phyloP scores from a whole-genome alignment of 1,284 basidiomycete genomes.

The Testicularia cyperi region DNA sequence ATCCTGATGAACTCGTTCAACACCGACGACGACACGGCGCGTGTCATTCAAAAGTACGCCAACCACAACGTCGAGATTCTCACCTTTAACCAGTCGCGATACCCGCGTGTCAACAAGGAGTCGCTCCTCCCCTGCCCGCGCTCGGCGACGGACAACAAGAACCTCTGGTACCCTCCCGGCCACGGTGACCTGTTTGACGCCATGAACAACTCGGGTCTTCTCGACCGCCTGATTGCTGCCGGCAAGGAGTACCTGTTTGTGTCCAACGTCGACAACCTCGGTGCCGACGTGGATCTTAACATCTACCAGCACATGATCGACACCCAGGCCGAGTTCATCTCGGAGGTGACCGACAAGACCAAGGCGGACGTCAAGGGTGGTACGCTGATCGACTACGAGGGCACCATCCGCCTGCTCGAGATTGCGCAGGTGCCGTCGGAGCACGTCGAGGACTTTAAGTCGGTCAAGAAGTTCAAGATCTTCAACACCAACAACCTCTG shows the following conservation, averaged over 20 bases:
- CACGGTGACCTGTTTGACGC: conserved; percentile 97
- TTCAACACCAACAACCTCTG: conserved; percentile 87
- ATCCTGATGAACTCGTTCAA: conserved; percentile 99
- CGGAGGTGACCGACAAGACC: conserved; percentile 92
- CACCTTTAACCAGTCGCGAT: conserved; percentile 93
- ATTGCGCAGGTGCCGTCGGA: conserved; percentile 98
- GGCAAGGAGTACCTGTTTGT: conserved; percentile 99
- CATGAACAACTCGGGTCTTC: conserved; percentile 87
- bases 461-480: conserved; percentile 66
- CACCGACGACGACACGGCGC: conserved; percentile 67
- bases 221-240: conserved; percentile 89
- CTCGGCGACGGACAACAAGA: conserved; percentile 85
- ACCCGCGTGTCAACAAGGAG: conserved; percentile 96
- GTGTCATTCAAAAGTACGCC: conserved; percentile 97
- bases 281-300: conserved; percentile 79
- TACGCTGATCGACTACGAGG: conserved; percentile 90
- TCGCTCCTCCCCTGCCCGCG: conserved; percentile 85
- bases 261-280: conserved; percentile 98
- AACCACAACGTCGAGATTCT: conserved; percentile 67
- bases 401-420: conserved; percentile 89
- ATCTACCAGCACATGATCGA: conserved; percentile 66
- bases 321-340: conserved; percentile 61
- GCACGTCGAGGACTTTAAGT: conserved; percentile 98
- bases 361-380: conserved; percentile 99
- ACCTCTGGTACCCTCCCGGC: conserved; percentile 90